Evolutionary conservation across 148 eudicot species (phyloP), one percentile per base, ranked within the genome.

Genomic region (Vaccinium darrowii): DNA sequence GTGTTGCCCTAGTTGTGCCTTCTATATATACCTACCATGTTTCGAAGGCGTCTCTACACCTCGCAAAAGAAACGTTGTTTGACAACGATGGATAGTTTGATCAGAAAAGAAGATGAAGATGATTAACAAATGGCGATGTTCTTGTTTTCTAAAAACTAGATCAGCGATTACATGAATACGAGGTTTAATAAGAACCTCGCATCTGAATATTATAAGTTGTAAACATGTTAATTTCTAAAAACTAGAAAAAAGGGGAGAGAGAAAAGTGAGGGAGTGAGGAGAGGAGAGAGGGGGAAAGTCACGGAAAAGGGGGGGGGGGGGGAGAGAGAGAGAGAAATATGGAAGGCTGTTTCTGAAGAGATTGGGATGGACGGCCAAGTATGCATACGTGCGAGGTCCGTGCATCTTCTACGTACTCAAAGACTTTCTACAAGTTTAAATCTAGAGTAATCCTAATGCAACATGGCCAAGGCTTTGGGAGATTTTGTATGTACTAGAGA

Each of bases 231-330:
- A 33, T 33, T 33, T 33, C 36, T 33, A 33, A 33, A 33, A 33
- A 1, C 36, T n/a, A 39, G n/a, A 19, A 18, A 21, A 60, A n/a
- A n/a, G 11, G 43, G 43, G 36, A 1, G 1, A 1, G 1, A 1
- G 1, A 1, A 33, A 33, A 33, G 1, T 1, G 1, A 1, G 1
- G 1, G 36, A 1, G 1, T 1, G 0, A 1, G 1, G 36, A 1
- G 1, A 1, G 1, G 36, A 1, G 1, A 1, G 1, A 1, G 1
- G 36, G 36, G 36, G 36, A 1, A 33, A 33, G 1, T 1, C 1
- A 1, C 0, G 1, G 36, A 1, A 33, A 33, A 33, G 1, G 36
- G 36, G 1, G 1, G 1, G 1, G 1, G 36, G n/a, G n/a, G n/a
- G n/a, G n/a, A n/a, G 36, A 1, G 36, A 33, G 36, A 33, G 1